Evolutionary conservation across 148 eudicot species (phyloP), one percentile per base, ranked within the genome.

Genomic region (Rhododendron griersonianum): DNA sequence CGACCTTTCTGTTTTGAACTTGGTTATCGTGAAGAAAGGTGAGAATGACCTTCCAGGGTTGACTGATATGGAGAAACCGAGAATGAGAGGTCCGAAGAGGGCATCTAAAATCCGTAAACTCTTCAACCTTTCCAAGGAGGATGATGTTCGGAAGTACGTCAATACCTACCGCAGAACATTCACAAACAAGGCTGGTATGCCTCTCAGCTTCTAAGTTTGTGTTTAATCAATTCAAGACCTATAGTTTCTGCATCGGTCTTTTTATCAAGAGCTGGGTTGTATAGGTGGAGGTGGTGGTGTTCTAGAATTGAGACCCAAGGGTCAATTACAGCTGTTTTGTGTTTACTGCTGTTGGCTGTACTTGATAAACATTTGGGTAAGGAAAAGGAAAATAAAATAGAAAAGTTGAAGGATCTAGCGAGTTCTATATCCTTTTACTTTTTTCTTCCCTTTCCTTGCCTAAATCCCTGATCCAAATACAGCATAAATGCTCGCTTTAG

Each of bases 1-100:
- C 0, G 83, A 81, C n/a, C 67, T 81, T 33, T 81, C 83, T 51
- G 83, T 81, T 53, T 33, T 81, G 67, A 81, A 81, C 67, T 81
- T 81, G 69, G 83, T 81, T 55, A 81, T 81, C 35, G 83, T 81
- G 83, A 81, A 81, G 69, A 81, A 81, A 33, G 83, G 67, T 55
- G 83, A 81, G 41, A 55, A 35, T 81, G 83, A 81, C 69, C 67
- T 81, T 33, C 83, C 83, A 11, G 83, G 83, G 67, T 39, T 81
- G 67, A 81, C 83, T 15, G 83, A 81, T 61, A 33, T 11, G 7
- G 83, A 81, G 67, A 81, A 81, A 55, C 83, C 83, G 16, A 55
- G 67, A 55, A 81, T 55, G 82, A 80, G 82, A 39, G 82, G 67
- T 33, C 83, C 83, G 4, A 81, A 81, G 67, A 81, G 83, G 83